phyloP scores from a whole-genome alignment of 1,284 basidiomycete species.

The Puccinia horiana region DNA sequence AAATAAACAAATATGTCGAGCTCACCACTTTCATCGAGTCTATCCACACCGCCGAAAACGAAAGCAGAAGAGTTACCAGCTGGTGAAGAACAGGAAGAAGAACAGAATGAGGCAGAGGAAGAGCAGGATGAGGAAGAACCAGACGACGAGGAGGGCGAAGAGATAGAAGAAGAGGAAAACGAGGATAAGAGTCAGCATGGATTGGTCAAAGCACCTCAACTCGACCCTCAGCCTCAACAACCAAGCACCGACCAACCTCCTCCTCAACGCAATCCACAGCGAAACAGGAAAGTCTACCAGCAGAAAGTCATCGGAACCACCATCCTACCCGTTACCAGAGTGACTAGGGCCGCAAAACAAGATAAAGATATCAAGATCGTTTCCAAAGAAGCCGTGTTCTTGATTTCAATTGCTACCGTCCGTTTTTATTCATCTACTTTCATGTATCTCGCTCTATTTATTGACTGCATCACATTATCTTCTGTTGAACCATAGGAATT shows the following conservation, averaged over 20 bases:
- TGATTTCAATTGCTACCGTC: conserved; percentile 46
- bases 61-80: conserved; percentile 54
- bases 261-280: background rate
- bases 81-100: conserved; percentile 52
- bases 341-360: conserved; percentile 44
- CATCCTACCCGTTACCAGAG: conserved; percentile 28
- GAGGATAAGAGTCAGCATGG: conserved; percentile 60
- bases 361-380: conserved; percentile 50
- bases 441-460: background rate
- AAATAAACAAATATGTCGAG: background rate
- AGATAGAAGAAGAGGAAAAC: conserved; percentile 61
- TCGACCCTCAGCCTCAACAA: conserved; percentile 48
- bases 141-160: conserved; percentile 64
- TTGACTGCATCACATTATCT: background rate
- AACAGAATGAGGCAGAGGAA: conserved; percentile 54
- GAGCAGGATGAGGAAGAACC: conserved; percentile 42
- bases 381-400: conserved; percentile 35
- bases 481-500: conserved; percentile 23
- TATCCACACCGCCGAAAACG: background rate
- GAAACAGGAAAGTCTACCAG: background rate
- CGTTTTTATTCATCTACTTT: background rate
- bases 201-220: conserved; percentile 69
- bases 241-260: background rate
- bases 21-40: conserved; percentile 23
- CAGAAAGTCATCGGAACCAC: conserved; percentile 62